Percentiles rank a stretch among this genome's conserved stretches.
These are phyloP conservation scores for Singerocomus rubriflavus DNA, from an alignment of 1,284 basidiomycete species.

Conservation along the genomic window DNA sequence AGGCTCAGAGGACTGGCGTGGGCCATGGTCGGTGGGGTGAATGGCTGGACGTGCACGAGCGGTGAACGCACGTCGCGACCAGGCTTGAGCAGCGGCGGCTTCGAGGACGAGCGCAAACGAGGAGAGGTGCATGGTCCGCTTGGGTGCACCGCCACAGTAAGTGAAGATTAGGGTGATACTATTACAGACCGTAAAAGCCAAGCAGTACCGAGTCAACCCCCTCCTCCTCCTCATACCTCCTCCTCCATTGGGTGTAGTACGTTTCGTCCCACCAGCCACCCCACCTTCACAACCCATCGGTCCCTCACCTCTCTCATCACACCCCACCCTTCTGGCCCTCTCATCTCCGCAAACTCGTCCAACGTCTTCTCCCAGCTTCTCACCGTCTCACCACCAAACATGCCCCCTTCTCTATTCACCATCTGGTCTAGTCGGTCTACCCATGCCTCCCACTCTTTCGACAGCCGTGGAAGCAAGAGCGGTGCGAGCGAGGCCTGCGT, in stretches of 20 bases:
- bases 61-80: too few relatives aligned
- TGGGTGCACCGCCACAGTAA: too few relatives aligned
- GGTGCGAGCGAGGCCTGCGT: slow-evolving; percentile 57
- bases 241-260: slow-evolving; percentile 57
- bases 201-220: too few relatives aligned
- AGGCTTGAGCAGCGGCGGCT: too few relatives aligned
- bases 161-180: neutral
- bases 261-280: slow-evolving; percentile 69
- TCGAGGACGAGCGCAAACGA: too few relatives aligned
- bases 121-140: too few relatives aligned
- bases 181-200: neutral
- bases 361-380: slow-evolving; percentile 63
- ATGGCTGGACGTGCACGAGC: too few relatives aligned
- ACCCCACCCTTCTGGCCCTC: slow-evolving; percentile 44
- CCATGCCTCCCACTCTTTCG: slow-evolving; percentile 75
- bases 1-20: slow-evolving; percentile 38
- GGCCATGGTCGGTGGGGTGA: neutral
- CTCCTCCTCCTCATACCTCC: slow-evolving; percentile 19
- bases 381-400: slow-evolving; percentile 73
- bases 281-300: slow-evolving; percentile 67
- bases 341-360: slow-evolving; percentile 59
- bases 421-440: slow-evolving; percentile 61
- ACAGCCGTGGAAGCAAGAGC: slow-evolving; percentile 56
- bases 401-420: slow-evolving; percentile 69
- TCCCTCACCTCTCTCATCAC: slow-evolving; percentile 62